phyloP scores from a whole-genome alignment of 1,139 yeast species.

The Pichiaceae sp. region DNA sequence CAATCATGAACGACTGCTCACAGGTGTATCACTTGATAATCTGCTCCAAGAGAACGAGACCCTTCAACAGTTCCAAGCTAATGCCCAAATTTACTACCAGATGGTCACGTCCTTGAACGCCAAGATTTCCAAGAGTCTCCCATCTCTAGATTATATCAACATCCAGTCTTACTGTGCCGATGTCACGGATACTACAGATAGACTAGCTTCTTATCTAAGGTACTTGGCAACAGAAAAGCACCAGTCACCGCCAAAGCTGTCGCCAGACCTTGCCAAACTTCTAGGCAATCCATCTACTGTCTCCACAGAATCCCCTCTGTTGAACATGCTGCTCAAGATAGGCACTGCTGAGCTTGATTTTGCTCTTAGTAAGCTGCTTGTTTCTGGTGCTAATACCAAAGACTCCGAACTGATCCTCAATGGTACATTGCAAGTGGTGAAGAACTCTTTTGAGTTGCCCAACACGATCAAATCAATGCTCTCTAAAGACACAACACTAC shows the following conservation, averaged over 20 bases:
- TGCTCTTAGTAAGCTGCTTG: background rate
- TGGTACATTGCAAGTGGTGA: slow-evolving; percentile 9
- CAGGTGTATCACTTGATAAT: background rate
- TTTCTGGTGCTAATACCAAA: too few relatives aligned
- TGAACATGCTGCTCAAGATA: background rate
- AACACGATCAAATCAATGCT: slow-evolving; percentile 5
- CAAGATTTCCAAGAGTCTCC: background rate
- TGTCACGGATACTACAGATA: background rate
- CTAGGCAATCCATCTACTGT: background rate
- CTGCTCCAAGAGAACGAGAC: background rate
- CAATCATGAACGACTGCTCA: background rate
- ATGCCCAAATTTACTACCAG: slow-evolving; percentile 2
- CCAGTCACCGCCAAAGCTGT: background rate
- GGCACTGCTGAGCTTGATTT: background rate
- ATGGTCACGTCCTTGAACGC: background rate
- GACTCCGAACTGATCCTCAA: slow-evolving; percentile 8
- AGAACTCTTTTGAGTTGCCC: slow-evolving; percentile 4
- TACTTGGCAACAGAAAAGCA: background rate
- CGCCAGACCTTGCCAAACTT: background rate
- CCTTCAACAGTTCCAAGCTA: background rate
- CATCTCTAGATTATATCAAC: background rate
- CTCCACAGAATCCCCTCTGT: background rate
- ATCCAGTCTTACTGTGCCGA: background rate
- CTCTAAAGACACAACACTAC: background rate
- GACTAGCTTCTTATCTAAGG: background rate